Evolutionary conservation across 1,284 basidiomycete genomes (phyloP), one percentile per base, ranked within the genome.

Genomic region (Wolfiporia cocos): DNA sequence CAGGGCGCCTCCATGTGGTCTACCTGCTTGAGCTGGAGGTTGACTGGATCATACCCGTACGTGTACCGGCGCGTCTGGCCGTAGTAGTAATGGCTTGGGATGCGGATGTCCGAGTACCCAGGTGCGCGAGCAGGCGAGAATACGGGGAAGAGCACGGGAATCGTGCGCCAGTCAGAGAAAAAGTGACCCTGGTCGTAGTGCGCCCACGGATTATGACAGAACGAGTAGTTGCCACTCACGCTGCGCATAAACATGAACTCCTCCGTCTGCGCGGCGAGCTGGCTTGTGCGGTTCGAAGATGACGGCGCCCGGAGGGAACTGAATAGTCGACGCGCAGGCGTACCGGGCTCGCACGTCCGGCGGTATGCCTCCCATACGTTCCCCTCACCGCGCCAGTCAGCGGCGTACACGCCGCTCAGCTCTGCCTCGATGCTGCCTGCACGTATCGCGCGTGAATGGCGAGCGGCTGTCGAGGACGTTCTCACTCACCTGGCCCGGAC

Each of bases 1-100:
- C 87, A 97, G 1, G 87, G 77, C 3, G 84, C 70, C 58, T 94
- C 91, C 81, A 87, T 85, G 43, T 78, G 70, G 54, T 93, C 92
- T 1, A 83, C 71, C 2, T 78, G 78, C 55, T 82, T 83, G 45
- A 84, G 67, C 44, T 79, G 68, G 52, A 81, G 65, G 44, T 85
- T 83, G 19, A 81, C 71, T 0, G 81, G 68, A 60, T 96, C 91
- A 83, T 87, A 93, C 1, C 86, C 93, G 52, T 96, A 96, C 1
- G 91, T 91, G 57, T 94, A 94, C 44, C 82, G 68, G 44, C 76
- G 70, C 10, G 85, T 90, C 41, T 83, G 83, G 11, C 82, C 84
- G 58, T 89, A 91, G 63, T 97, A 95, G 62, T 96, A 95, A 62
- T 96, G 92, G 51, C 87, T 92, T 0, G 93, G 93, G 49, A 97